phyloP scores from a whole-genome alignment of 768 basidiomycete species.

The Kockovaella imperatae region DNA sequence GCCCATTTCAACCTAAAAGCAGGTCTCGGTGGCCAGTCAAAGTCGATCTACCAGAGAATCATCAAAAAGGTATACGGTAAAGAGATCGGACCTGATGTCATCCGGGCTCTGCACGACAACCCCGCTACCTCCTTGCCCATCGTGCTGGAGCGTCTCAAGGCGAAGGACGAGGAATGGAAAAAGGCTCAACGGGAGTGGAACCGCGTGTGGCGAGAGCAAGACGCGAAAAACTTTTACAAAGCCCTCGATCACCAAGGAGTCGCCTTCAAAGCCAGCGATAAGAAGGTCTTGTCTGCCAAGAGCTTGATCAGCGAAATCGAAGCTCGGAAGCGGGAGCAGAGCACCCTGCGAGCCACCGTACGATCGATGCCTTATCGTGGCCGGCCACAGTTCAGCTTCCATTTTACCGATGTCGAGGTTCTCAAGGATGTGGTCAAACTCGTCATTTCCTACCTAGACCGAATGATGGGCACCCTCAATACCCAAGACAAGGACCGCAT shows the following conservation, averaged over 20 bases:
- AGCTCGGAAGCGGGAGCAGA: constrained; percentile 42
- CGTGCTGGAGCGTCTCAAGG: constrained; percentile 76
- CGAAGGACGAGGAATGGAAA: constrained; percentile 96
- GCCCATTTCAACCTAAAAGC: constrained; percentile 69
- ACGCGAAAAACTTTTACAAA: constrained; percentile 97
- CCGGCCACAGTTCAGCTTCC: constrained; percentile 69
- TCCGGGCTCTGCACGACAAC: constrained; percentile 72
- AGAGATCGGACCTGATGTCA: constrained; percentile 44
- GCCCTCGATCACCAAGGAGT: constrained; percentile 93
- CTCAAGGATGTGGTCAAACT: constrained; percentile 84
- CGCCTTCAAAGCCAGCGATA: constrained; percentile 90
- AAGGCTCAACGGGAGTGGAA: constrained; percentile 90
- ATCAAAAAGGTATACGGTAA: constrained; percentile 87
- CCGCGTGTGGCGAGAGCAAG: constrained; percentile 88
- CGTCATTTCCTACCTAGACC: constrained; percentile 83
- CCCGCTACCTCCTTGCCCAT: constrained; percentile 87
- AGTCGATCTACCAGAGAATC: constrained; percentile 80
- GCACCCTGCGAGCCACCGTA: constrained; percentile 36
- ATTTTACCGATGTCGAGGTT: constrained; percentile 69
- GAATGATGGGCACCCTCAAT: constrained; percentile 60
- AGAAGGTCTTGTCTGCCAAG: constrained; percentile 50
- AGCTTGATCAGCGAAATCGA: constrained; percentile 43
- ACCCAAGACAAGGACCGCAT: constrained; percentile 69
- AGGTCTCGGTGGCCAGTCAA: constrained; percentile 81
- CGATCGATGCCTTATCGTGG: constrained; percentile 48